Base-by-base conservation (phyloP, 257 asterid genomes). In the Handroanthus guayacan region DNA sequence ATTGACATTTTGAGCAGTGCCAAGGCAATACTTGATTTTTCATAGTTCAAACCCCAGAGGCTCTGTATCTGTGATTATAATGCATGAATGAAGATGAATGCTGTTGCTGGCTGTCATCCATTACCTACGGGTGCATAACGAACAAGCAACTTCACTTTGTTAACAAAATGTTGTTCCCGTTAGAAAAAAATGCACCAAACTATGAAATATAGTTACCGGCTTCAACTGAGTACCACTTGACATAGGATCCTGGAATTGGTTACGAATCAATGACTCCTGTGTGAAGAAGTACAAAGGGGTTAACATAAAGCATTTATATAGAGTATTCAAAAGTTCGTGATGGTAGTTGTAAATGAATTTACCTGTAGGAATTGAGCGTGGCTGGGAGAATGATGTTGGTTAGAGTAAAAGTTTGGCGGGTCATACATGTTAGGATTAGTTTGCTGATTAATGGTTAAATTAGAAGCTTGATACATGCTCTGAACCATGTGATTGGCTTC, bases 351-450 rank as follows among this genome's bases (percentile, higher is more conserved):
- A 82, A 57, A 74, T 72, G 78, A 77, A 74, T 76, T 80, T 71
- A 86, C 92, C 86, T 82, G 92, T 20, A 88, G 76, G 77, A 86
- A 78, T 31, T 82, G 92, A 58, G 87, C 72, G 73, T 86, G 87
- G 79, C 72, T 69, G 58, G 90, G 86, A 67, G 90, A 86, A 78
- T 80, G 86, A 75, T 81, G 88, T 31, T 84, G 90, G 79, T 72
- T 83, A 76, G 89, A 65, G 82, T 72, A 88, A 71, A 86, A 82
- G 74, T 73, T 84, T 2, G 78, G 82, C 48, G 81, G 81, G 80
- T 84, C 90, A 50, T 84, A 86, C 76, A 88, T 69, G 79, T 86
- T 84, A 69, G 86, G 72, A 87, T 81, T 81, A 67, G 84, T 57
- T 71, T 88, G 87, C 64, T 82, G 87, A 76, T 64, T 79, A 72